Evolutionary conservation across 805 yeast species (phyloP).

Genomic region (Spathaspora boniae): DNA sequence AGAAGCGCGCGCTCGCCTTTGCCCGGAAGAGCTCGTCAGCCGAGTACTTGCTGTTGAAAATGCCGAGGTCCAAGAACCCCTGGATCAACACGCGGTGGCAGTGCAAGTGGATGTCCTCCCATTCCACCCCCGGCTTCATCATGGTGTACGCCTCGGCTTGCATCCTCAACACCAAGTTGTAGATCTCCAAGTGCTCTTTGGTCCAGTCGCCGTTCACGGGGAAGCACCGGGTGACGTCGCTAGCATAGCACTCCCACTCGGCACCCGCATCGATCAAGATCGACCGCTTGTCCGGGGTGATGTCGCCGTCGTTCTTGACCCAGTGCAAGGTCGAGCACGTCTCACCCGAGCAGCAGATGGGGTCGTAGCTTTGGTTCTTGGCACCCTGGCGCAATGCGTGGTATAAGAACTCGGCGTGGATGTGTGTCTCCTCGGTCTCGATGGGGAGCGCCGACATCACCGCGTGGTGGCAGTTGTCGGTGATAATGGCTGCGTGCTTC

Average conservation of each 20-base stretch:
- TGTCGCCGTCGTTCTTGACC: constrained; percentile 64
- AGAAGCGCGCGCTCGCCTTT: constrained; percentile 71
- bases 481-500: constrained; percentile 77
- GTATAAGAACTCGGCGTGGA: constrained; percentile 93
- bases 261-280: constrained; percentile 95
- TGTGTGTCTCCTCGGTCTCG: constrained; percentile 82
- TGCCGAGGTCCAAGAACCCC: constrained; percentile 68
- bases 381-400: constrained; percentile 95
- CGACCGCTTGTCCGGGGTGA: constrained; percentile 52
- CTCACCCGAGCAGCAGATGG: constrained; percentile 93
- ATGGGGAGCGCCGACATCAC: constrained; percentile 92
- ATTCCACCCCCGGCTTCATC: constrained; percentile 75
- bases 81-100: constrained; percentile 78
- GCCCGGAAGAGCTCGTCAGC: constrained; percentile 68
- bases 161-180: constrained; percentile 78
- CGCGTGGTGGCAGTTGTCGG: constrained; percentile 85
- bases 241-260: constrained; percentile 90
- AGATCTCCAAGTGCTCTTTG: constrained; percentile 78
- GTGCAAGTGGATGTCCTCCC: constrained; percentile 81
- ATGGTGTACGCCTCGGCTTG: constrained; percentile 66
- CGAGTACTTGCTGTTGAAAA: constrained; percentile 55
- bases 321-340: constrained; percentile 90
- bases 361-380: constrained; percentile 85
- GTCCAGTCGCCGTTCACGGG: constrained; percentile 91
- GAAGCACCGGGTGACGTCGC: constrained; percentile 94